A percentile compares a stretch with the other conserved stretches of the same genome.
These are phyloP conservation scores for Solidago caesia DNA, from an alignment of 129 eudicot genomes.

Conservation along the genomic window DNA sequence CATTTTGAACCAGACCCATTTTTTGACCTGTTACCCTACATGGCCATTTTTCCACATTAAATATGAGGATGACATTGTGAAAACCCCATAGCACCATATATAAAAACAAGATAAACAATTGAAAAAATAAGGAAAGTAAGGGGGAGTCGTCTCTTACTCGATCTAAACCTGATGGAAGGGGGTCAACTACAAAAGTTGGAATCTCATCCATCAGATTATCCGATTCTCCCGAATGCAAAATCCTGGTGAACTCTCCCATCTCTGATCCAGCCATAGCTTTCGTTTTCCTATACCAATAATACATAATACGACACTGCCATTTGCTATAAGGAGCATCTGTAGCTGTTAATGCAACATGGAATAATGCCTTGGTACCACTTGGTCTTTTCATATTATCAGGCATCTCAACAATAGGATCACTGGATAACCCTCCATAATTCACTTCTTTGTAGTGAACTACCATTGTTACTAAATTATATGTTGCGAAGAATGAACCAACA, in stretches of 20 bases:
- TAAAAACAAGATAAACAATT: not conserved
- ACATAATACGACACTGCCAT: constrained; percentile 84
- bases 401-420: constrained; percentile 64
- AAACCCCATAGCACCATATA: not conserved
- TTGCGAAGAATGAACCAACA: constrained; percentile 55
- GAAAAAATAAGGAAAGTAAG: constrained; percentile 6
- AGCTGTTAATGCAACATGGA: constrained; percentile 72
- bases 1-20: not conserved
- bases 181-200: constrained; percentile 68
- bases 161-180: constrained; percentile 70
- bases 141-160: constrained; percentile 45
- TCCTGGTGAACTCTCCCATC: constrained; percentile 71
- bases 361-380: constrained; percentile 37
- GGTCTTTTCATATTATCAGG: constrained; percentile 43
- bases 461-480: constrained; percentile 51
- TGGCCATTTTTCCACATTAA: not conserved
- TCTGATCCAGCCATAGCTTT: constrained; percentile 59
- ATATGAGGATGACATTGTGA: too few relatives aligned
- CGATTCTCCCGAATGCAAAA: constrained; percentile 62
- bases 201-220: constrained; percentile 71
- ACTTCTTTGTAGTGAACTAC: constrained; percentile 39
- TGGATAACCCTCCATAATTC: constrained; percentile 21
- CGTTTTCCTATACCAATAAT: constrained; percentile 64
- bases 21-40: not conserved
- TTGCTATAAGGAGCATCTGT: constrained; percentile 79